Conservation (phyloP, 768 basidiomycete species). For the Boletus insuetus region DNA sequence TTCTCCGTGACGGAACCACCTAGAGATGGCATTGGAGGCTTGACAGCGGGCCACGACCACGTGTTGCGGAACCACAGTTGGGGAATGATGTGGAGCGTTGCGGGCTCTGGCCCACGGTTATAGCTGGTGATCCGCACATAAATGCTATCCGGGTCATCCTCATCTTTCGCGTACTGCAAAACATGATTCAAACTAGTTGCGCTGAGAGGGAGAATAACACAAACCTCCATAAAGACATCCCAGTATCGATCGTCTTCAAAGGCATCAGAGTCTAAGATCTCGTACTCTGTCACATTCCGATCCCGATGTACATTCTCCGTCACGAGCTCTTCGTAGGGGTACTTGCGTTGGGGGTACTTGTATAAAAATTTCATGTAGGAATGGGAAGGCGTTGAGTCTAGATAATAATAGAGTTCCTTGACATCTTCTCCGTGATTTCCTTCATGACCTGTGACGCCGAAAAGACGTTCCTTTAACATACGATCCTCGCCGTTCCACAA, state of each 20-base stretch:
- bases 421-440: conserved; percentile 99
- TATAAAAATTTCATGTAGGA: conserved; percentile 99
- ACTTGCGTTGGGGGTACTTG: conserved; percentile 93
- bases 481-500: conserved; percentile 95
- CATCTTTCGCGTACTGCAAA: conserved; percentile 92
- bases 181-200: conserved; percentile 1
- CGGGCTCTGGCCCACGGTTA: conserved; percentile 94
- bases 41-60: conserved; percentile 88
- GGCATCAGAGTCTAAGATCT: conserved; percentile 87
- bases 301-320: conserved; percentile 77
- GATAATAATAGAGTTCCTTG: conserved; percentile 98
- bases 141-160: conserved; percentile 81
- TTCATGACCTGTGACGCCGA: conserved; percentile 94
- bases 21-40: conserved; percentile 63
- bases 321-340: conserved; percentile 93
- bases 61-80: conserved; percentile 98
- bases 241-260: conserved; percentile 95
- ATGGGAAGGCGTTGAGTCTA: conserved; percentile 97
- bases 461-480: conserved; percentile 95
- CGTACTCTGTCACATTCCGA: conserved; percentile 87
- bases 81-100: conserved; percentile 91
- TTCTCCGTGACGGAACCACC: conserved; percentile 47
- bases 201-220: conserved; percentile 23
- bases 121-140: conserved; percentile 95
- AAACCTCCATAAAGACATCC: conserved; percentile 97